Percentiles rank a stretch among this genome's conserved stretches.
Evolutionary conservation across 2,329 filamentous ascomycete genomes (phyloP).

Genomic region (Pyrenophora teres): DNA sequence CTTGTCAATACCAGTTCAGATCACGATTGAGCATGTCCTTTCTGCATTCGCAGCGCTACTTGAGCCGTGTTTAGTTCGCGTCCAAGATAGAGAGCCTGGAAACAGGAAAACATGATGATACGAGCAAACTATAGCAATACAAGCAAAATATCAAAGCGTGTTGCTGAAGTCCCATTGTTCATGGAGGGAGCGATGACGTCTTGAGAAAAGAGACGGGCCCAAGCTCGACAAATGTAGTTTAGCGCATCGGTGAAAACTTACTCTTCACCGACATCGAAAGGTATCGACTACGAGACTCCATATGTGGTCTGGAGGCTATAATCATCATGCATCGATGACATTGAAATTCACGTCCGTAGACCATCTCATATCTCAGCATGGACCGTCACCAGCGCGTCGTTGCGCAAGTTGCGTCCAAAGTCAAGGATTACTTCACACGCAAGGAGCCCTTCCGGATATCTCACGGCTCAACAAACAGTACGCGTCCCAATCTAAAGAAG

Average conservation of each 20-base stretch:
- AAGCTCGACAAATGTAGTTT: conserved; percentile 9
- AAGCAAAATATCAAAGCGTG: no score
- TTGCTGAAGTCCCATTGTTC: no score
- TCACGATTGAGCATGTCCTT: no score
- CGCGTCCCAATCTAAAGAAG: conserved; percentile 57
- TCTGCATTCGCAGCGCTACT: no score
- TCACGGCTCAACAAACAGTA: conserved; percentile 78
- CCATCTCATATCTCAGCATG: conserved; percentile 28
- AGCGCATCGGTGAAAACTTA: conserved; percentile 23
- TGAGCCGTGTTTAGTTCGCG: background rate
- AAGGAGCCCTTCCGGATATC: conserved; percentile 72
- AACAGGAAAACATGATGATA: no score
- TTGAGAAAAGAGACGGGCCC: background rate
- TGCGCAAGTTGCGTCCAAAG: conserved; percentile 51
- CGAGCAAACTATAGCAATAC: no score
- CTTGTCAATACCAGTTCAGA: no score
- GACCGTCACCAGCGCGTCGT: conserved; percentile 53
- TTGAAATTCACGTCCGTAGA: conserved; percentile 16
- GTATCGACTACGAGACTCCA: background rate
- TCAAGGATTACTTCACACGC: conserved; percentile 57
- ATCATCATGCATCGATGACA: conserved; percentile 28
- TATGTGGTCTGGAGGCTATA: background rate
- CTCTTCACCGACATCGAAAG: conserved; percentile 5
- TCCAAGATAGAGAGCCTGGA: background rate
- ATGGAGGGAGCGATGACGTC: no score